Base-by-base conservation (phyloP, 2,329 filamentous ascomycete species). In the Simplicillium aogashimaense region DNA sequence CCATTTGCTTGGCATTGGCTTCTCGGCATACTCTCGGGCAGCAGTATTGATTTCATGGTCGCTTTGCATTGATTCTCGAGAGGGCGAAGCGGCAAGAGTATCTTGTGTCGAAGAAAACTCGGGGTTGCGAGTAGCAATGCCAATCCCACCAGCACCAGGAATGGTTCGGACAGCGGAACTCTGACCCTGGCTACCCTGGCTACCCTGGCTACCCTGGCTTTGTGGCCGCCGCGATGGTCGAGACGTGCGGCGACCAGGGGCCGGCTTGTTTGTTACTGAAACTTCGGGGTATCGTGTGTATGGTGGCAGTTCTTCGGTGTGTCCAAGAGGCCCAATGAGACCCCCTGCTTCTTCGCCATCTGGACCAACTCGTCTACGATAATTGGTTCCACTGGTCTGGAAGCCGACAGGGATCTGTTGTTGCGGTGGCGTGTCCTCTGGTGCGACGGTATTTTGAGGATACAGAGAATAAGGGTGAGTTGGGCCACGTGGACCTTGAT, bases 201-300 rank as follows among this genome's bases (percentile, higher is more conserved):
- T 12, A 15, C 30, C n/a, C n/a, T n/a, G n/a, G n/a, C n/a, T n/a
- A n/a, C n/a, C n/a, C n/a, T n/a, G n/a, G n/a, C n/a, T n/a, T n/a
- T 8, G 41, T 32, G 28, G 39, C 38, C 9, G 39, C 38, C 5
- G 37, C 37, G 43, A 37, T 51, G 17, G n/a, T 54, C 48, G 15
- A 58, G 55, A 14, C 6, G 20, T 25, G 9, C 20, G 20, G 20
- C 20, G 20, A 9, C 9, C 20, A 25, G 20, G 20, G 9, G 58
- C 49, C 37, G 64, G 59, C 52, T 74, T 87, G 68, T 59, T 74
- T 55, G 55, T 73, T 60, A 63, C 81, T 1, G 67, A 67, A 42
- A 86, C 83, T 39, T 94, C 85, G 3, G 89, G 86, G 59, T 94
- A 95, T 57, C 87, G 74, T 12, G 86, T 86, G 56, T 97, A 97